Evolutionary conservation across 768 basidiomycete genomes (phyloP), one percentile per base, ranked within the genome.

Genomic region (Suillus occidentalis): DNA sequence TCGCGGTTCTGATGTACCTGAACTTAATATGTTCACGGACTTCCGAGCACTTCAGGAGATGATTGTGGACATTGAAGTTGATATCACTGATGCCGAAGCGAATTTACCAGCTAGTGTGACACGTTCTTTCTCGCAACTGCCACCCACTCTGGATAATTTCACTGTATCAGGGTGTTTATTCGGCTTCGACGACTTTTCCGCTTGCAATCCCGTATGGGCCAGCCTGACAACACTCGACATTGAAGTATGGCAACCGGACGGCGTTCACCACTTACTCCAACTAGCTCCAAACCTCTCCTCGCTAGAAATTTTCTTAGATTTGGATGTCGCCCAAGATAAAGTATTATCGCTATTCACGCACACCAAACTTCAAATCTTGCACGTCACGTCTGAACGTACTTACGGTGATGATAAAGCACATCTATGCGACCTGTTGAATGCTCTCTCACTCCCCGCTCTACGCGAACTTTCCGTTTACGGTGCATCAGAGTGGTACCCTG

Each of bases 1-100:
- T 22, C 22, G n/a, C 10, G 2, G 22, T 6, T 2, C 12, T 2
- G 12, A 45, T 2, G 6, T 6, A 49, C 47, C 22, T 47, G 47
- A 13, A 12, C n/a, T 6, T 22, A 13, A 6, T 6, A 13, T 22
- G 22, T 13, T 49, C n/a, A 6, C 5, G 5, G 12, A 13, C 22
- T n/a, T 47, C 47, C 47, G 5, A 6, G 47, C 22, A 22, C 47
- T 49, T 13, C 6, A 49, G 13, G 47, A 49, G 47, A 22, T 49
- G 22, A 6, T 4, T n/a, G 3, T 49, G 12, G 0, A 13, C 12
- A 3, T 49, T 13, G 1, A 12, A 4, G 4, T 6, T 8, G 1
- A n/a, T 5, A 12, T n/a, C n/a, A 4, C 3, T 12, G 0, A 1
- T 45, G 12, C 4, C 6, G 12, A 12, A 4, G 4, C 37, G 9